Evolutionary conservation across 2,329 filamentous ascomycete species (phyloP).

Genomic region (Berkeleyomyces rouxiae): DNA sequence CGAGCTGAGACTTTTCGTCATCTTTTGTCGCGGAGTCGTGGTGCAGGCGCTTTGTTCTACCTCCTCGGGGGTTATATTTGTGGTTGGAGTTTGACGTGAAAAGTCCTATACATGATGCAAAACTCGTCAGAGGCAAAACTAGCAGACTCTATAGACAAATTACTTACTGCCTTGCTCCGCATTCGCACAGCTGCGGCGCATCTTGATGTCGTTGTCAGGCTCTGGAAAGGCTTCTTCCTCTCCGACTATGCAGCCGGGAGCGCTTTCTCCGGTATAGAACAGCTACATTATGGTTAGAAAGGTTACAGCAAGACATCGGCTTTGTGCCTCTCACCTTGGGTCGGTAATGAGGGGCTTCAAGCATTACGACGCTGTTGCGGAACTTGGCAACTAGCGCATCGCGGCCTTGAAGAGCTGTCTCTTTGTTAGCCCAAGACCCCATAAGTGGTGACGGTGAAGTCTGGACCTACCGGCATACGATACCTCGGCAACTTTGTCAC

Average conservation of each 20-base stretch:
- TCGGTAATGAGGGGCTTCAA: constrained; percentile 63
- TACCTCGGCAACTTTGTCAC: constrained; percentile 72
- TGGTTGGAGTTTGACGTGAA: constrained; percentile 44
- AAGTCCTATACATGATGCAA: constrained; percentile 37
- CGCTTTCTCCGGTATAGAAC: constrained; percentile 34
- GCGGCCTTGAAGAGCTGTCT: constrained; percentile 69
- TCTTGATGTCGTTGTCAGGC: constrained; percentile 73
- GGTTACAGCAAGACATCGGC: neutral
- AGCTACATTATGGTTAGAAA: constrained; percentile 23
- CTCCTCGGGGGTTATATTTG: neutral
- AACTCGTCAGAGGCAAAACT: neutral
- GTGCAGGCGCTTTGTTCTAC: neutral
- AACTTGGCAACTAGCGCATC: constrained; percentile 90
- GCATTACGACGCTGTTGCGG: constrained; percentile 90
- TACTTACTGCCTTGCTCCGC: constrained; percentile 63
- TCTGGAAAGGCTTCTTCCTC: constrained; percentile 59
- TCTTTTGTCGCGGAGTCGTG: neutral
- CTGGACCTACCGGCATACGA: constrained; percentile 73
- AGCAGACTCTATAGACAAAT: neutral
- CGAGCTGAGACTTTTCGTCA: neutral
- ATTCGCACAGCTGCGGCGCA: constrained; percentile 75
- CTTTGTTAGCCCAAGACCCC: constrained; percentile 4
- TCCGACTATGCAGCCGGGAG: constrained; percentile 37
- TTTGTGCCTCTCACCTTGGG: constrained; percentile 47
- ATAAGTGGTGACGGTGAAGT: rapidly evolving